Conservation (phyloP, 164 flowering plant species). For the Macadamia tetraphylla region DNA sequence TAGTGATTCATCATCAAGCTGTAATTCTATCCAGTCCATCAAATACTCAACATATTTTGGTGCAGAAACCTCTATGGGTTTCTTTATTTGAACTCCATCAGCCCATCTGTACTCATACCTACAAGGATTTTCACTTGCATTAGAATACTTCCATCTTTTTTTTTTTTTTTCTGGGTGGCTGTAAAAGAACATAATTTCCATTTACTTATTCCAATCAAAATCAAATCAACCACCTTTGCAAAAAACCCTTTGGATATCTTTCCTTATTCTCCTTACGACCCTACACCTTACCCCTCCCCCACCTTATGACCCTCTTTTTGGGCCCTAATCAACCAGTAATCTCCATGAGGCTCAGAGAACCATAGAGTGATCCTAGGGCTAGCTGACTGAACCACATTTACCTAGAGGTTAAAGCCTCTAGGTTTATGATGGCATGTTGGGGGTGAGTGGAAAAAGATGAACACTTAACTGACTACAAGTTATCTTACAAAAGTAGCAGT, state of each 20-base stretch:
- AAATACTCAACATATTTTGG: slow-evolving; percentile 61
- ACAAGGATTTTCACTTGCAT: slow-evolving; percentile 1
- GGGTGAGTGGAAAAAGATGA: not conserved
- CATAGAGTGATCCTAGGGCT: too few relatives aligned
- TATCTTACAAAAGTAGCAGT: too few relatives aligned
- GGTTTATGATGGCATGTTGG: too few relatives aligned
- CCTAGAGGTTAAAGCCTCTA: too few relatives aligned
- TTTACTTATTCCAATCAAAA: not conserved
- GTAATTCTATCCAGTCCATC: slow-evolving; percentile 66
- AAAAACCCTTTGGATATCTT: too few relatives aligned
- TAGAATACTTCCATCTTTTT: not conserved
- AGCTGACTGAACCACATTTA: too few relatives aligned
- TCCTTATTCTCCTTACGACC: too few relatives aligned
- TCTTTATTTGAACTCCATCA: slow-evolving; percentile 55
- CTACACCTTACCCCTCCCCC: too few relatives aligned
- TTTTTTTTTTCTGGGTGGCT: not conserved
- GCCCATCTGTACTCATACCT: slow-evolving; percentile 71
- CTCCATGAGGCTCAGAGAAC: too few relatives aligned
- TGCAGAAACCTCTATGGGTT: slow-evolving; percentile 64
- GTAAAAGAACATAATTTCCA: not conserved
- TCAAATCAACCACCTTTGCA: not conserved
- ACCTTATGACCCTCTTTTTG: too few relatives aligned
- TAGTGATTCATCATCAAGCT: slow-evolving; percentile 55
- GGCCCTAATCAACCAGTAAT: not conserved
- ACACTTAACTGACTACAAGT: not conserved